phyloP scores from a whole-genome alignment of 139 green algal genomes.

The Chlorella sorokiniana region DNA sequence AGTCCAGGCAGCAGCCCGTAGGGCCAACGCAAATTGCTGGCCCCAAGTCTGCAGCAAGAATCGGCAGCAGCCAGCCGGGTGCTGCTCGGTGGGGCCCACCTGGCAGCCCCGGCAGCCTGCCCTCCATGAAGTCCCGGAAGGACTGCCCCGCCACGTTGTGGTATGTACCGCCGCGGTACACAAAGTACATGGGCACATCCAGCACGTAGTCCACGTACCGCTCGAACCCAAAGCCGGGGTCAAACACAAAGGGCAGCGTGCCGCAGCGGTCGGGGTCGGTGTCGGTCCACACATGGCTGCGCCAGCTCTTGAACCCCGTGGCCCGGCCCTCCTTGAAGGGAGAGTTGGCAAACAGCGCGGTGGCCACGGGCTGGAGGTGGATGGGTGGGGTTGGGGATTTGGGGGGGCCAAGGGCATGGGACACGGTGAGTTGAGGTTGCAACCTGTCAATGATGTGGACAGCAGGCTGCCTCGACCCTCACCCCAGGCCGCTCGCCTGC shows the following conservation, averaged over 20 bases:
- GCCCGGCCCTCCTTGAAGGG: slow-evolving; percentile 94
- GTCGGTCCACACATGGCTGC: slow-evolving; percentile 93
- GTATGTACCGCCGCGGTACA: slow-evolving; percentile 94
- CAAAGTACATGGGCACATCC: slow-evolving; percentile 99
- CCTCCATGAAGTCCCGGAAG: slow-evolving; percentile 94
- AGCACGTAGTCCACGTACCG: slow-evolving; percentile 95
- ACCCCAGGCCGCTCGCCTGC: too few species aligned
- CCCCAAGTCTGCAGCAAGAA: too few species aligned
- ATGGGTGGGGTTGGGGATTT: neutral
- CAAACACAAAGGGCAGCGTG: slow-evolving; percentile 95
- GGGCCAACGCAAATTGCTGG: too few species aligned
- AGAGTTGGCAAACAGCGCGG: slow-evolving; percentile 97
- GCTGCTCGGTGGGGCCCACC: too few species aligned
- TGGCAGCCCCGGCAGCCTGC: slow-evolving; percentile 79
- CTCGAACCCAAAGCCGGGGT: slow-evolving; percentile 90
- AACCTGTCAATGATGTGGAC: neutral
- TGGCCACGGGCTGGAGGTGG: slow-evolving; percentile 86
- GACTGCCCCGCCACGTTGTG: slow-evolving; percentile 78
- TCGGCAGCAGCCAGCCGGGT: too few species aligned
- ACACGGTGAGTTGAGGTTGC: neutral
- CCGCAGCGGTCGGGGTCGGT: slow-evolving; percentile 84
- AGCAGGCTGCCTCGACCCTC: too few species aligned
- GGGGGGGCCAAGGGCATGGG: neutral
- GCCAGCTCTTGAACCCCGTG: slow-evolving; percentile 72
- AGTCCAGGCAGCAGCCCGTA: neutral